These are phyloP conservation scores for Linnemannia hyalina DNA, from an alignment of 192 early-diverging fungal genomes.

Conservation along the genomic window DNA sequence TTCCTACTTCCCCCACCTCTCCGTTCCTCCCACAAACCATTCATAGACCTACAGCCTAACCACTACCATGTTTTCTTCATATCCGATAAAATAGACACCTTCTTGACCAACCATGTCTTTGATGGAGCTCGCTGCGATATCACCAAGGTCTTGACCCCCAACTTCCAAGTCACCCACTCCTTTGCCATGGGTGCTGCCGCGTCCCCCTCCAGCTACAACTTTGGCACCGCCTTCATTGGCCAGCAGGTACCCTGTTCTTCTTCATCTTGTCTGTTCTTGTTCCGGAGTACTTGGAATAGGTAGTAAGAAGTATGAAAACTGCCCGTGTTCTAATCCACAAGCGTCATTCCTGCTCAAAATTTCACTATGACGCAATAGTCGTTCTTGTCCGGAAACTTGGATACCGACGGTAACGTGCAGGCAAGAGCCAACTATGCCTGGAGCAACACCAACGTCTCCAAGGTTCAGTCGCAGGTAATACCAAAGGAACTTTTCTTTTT, in stretches of 20 bases:
- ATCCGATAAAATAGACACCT: slow-evolving; percentile 65
- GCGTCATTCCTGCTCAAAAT: not conserved
- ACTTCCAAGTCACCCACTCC: slow-evolving; percentile 95
- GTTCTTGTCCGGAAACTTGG: slow-evolving; percentile 94
- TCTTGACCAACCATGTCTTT: slow-evolving; percentile 89
- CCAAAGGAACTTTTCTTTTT: not conserved
- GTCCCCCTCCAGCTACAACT: slow-evolving; percentile 90
- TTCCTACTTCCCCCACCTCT: not conserved
- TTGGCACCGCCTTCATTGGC: slow-evolving; percentile 87
- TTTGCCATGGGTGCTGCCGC: slow-evolving; percentile 87
- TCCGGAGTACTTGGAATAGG: not conserved
- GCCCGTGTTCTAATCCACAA: not conserved
- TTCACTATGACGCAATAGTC: slow-evolving; percentile 61
- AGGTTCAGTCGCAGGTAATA: slow-evolving; percentile 71
- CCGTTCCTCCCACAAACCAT: not conserved
- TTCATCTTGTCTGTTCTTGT: not conserved
- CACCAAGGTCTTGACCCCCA: slow-evolving; percentile 89
- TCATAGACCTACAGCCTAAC: not conserved
- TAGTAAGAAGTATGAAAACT: not conserved
- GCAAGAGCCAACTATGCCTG: slow-evolving; percentile 87
- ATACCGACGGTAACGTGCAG: slow-evolving; percentile 89
- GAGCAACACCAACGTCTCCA: slow-evolving; percentile 74
- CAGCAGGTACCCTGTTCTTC: slow-evolving; percentile 66
- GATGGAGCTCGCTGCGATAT: slow-evolving; percentile 97
- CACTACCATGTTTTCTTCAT: not conserved